Conservation (phyloP, 192 early-diverging fungal genomes). For the Coemansia sp. region DNA sequence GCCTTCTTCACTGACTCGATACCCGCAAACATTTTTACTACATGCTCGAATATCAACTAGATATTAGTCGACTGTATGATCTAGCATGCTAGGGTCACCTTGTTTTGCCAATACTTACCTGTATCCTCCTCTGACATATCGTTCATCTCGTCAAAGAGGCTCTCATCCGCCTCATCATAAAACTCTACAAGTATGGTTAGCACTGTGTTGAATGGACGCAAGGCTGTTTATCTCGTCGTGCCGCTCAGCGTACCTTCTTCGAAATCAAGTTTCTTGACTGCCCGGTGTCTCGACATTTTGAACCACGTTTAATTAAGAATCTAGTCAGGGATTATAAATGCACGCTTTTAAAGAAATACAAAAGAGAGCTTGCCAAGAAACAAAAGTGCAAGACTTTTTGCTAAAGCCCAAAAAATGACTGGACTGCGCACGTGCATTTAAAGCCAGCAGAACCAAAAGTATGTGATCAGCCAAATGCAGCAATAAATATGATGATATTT, state of each 20-base stretch:
- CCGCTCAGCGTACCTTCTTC: conserved; percentile 35
- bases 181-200: conserved; percentile 27
- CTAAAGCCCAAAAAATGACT: background rate
- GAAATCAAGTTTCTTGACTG: conserved; percentile 43
- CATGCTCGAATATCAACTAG: background rate
- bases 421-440: conserved; percentile 2
- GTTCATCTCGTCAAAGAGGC: conserved; percentile 39
- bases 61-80: background rate
- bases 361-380: background rate
- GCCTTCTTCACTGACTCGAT: conserved; percentile 60
- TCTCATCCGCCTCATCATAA: conserved; percentile 40
- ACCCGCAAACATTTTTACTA: conserved; percentile 57
- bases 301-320: background rate
- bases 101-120: conserved; percentile 17
- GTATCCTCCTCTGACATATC: conserved; percentile 52
- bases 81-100: no score
- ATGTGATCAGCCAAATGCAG: background rate
- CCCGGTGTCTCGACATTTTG: conserved; percentile 52
- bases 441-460: conserved; percentile 2
- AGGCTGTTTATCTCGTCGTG: background rate
- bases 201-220: background rate
- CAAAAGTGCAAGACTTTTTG: background rate
- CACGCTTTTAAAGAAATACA: background rate
- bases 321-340: background rate
- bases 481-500: background rate